Conservation (phyloP, 2,329 filamentous ascomycete species). For the Botrytis fragariae region DNA sequence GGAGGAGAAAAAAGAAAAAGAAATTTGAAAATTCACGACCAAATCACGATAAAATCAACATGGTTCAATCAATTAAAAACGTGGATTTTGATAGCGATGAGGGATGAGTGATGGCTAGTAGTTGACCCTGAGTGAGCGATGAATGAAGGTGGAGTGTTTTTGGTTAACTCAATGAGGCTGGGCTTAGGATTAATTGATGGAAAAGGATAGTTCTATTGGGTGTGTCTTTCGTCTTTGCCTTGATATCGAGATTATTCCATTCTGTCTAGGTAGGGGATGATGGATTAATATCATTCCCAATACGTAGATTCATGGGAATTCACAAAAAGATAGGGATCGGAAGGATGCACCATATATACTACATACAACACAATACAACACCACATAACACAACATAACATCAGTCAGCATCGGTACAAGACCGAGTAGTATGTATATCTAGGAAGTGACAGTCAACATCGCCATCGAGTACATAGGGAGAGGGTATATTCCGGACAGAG, state of each 20-base stretch:
- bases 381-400: not conserved
- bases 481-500: not conserved
- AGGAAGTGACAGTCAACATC: not conserved
- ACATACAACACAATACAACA: not conserved
- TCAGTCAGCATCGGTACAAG: not conserved
- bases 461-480: not conserved
- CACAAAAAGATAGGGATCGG: not conserved
- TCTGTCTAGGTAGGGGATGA: too few species aligned
- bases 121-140: too few species aligned
- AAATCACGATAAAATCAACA: not conserved
- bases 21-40: not conserved
- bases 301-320: not conserved
- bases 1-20: not conserved
- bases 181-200: not conserved
- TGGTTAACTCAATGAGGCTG: not conserved
- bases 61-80: not conserved
- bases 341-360: too few species aligned
- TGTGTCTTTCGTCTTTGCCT: not conserved
- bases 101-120: not conserved
- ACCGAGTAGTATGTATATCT: too few species aligned
- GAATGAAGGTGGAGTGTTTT: not conserved
- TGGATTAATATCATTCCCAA: not conserved
- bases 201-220: not conserved
- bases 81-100: not conserved
- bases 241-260: not conserved